A percentile compares a stretch with the other conserved stretches of the same genome.
These are phyloP conservation scores for Inonotus obliquus DNA, from an alignment of 1,284 basidiomycete species.

Conservation along the genomic window DNA sequence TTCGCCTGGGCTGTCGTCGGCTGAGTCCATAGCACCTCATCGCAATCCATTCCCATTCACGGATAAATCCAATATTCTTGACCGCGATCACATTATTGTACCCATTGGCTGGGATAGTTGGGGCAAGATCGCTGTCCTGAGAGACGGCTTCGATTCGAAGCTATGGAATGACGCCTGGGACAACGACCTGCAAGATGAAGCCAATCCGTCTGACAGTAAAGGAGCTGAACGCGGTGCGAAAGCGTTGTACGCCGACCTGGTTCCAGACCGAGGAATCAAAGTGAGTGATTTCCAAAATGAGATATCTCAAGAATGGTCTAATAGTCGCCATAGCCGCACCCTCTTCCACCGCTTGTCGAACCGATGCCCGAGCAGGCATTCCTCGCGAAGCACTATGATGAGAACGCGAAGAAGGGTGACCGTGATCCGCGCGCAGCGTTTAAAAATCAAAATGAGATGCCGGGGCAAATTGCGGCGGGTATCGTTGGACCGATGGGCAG, in stretches of 20 bases:
- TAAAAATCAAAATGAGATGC: constrained; percentile 60
- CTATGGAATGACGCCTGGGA: constrained; percentile 85
- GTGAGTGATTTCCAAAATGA: constrained; percentile 33
- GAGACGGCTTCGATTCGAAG: constrained; percentile 88
- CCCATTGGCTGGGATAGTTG: constrained; percentile 97
- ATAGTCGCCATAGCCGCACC: constrained; percentile 43
- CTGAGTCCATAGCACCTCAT: constrained; percentile 50
- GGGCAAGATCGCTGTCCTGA: constrained; percentile 90
- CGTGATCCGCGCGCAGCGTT: constrained; percentile 86
- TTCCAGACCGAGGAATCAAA: constrained; percentile 69
- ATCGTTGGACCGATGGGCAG: constrained; percentile 88
- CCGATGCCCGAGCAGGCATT: constrained; percentile 84
- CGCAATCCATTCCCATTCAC: constrained; percentile 83
- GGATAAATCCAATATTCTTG: constrained; percentile 86
- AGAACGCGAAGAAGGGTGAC: constrained; percentile 82
- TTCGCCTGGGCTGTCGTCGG: constrained; percentile 40
- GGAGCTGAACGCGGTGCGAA: constrained; percentile 47
- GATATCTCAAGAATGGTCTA: background rate
- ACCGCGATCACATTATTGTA: constrained; percentile 87
- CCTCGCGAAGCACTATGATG: constrained; percentile 83
- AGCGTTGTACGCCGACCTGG: constrained; percentile 55
- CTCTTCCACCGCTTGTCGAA: constrained; percentile 70
- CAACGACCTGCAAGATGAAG: constrained; percentile 44
- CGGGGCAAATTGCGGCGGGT: constrained; percentile 45
- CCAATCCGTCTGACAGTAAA: constrained; percentile 31